Percentiles rank a stretch among this genome's conserved stretches.
phyloP scores from a whole-genome alignment of 2,329 filamentous ascomycete genomes.

The Fusarium napiforme region DNA sequence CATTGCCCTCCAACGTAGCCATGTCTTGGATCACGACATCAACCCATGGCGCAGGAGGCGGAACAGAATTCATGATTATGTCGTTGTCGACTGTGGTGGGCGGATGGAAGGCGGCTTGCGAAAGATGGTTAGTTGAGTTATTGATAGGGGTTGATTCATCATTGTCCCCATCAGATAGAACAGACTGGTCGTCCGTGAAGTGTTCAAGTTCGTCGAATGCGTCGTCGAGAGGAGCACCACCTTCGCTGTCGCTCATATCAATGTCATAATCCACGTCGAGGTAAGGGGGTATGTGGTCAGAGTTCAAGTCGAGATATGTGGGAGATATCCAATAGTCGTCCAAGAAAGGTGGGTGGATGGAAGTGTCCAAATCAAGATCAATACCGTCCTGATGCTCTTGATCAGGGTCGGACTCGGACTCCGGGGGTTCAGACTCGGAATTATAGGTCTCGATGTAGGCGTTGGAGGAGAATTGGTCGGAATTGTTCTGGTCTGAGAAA shows the following conservation, averaged over 20 bases:
- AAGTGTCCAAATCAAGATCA: slow-evolving; percentile 14
- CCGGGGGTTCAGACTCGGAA: slow-evolving; percentile 11
- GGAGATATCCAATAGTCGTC: slow-evolving; percentile 9
- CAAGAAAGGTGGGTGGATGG: slow-evolving; percentile 10
- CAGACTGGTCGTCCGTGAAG: slow-evolving; percentile 13
- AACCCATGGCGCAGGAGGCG: slow-evolving; percentile 31
- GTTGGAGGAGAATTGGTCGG: slow-evolving; percentile 8
- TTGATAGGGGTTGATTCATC: slow-evolving; percentile 17
- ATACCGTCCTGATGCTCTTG: slow-evolving; percentile 15
- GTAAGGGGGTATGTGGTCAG: slow-evolving; percentile 24
- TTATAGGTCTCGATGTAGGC: neutral
- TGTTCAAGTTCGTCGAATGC: slow-evolving; percentile 8
- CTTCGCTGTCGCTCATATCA: slow-evolving; percentile 51
- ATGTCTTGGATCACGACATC: neutral
- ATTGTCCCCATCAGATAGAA: slow-evolving; percentile 18
- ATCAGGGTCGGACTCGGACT: slow-evolving; percentile 6
- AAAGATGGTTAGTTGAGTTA: slow-evolving; percentile 28
- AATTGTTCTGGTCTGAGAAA: slow-evolving; percentile 4
- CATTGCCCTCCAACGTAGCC: neutral
- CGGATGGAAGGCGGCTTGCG: slow-evolving; percentile 11
- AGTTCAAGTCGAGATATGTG: slow-evolving; percentile 12
- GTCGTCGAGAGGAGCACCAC: slow-evolving; percentile 45
- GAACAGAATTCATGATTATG: slow-evolving; percentile 31
- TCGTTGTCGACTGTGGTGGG: slow-evolving; percentile 16
- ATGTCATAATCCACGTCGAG: slow-evolving; percentile 44